These are phyloP conservation scores for Pestalotiopsis sp. DNA, from an alignment of 2,329 filamentous ascomycete genomes.

Conservation along the genomic window DNA sequence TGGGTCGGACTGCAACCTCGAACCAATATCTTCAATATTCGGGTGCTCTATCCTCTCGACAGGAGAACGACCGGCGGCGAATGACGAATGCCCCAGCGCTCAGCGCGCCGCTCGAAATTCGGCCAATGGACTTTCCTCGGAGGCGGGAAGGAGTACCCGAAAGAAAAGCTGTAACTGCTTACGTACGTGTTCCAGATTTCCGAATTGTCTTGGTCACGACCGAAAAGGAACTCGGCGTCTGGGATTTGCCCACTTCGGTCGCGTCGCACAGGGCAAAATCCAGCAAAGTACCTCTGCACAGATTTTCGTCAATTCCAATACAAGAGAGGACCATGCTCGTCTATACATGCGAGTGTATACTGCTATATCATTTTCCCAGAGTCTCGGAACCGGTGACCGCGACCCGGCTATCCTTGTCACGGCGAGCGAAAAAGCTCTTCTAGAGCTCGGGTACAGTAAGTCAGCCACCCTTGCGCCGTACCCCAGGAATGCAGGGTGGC, in stretches of 20 bases:
- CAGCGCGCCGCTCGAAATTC: neutral
- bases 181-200: neutral
- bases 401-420: neutral
- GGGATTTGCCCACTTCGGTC: neutral
- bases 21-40: neutral
- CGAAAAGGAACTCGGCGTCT: neutral
- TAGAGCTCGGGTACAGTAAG: constrained; percentile 2
- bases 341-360: neutral
- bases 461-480: neutral
- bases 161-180: neutral
- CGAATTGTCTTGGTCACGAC: neutral
- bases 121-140: neutral
- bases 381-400: neutral
- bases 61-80: neutral
- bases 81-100: neutral
- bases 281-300: neutral
- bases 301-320: neutral
- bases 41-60: neutral
- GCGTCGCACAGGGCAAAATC: neutral
- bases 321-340: neutral
- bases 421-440: neutral
- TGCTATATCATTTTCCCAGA: neutral
- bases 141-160: constrained; percentile 4
- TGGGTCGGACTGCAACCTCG: neutral
- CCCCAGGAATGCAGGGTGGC: constrained; percentile 8